Evolutionary conservation across 768 basidiomycete species (phyloP), one percentile per base, ranked within the genome.

Genomic region (Candolleomyces aberdarensis): DNA sequence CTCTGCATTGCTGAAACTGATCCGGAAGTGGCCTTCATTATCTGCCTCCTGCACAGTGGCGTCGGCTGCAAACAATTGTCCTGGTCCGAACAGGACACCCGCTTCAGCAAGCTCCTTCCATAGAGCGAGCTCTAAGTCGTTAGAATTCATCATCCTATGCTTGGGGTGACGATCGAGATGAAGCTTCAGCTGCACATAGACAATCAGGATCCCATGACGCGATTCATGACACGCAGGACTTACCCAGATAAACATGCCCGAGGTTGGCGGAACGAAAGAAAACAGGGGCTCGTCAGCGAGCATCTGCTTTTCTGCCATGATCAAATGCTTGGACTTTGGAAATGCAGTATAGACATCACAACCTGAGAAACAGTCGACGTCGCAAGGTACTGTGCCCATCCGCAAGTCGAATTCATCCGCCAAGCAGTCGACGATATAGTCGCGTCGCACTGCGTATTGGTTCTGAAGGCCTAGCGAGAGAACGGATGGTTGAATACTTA

Each of bases 191-290:
- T 90, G 62, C 1, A 56, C 36, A 54, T 10, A 17, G 43, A 51
- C 39, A 32, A 56, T n/a, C 44, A 57, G 29, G n/a, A n/a, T 43
- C 11, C 22, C 3, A 49, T 53, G 0, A 17, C 17, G 11, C 26
- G 26, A 26, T 26, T 26, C 26, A 26, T 7, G 46, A 52, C 39
- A 59, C 44, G 10, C 15, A 29, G 70, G 13, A 15, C 79, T 56
- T 67, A 85, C 85, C 87, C 87, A 89, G 36, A 87, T 63, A 72
- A 92, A 94, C 92, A 94, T 95, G 8, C 92, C 92, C n/a, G 88
- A 81, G 1, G 82, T 81, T 0, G 92, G 91, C 13, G 91, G 88
- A 1, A 90, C 82, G 68, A 92, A 88, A 51, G 83, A 85, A 63
- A 92, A 82, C 61, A 88, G 67, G 22, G 78, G 69, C 10, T 65